These are phyloP conservation scores for Debaryomyces singareniensis DNA, from an alignment of 1,139 yeast species.

Conservation along the genomic window DNA sequence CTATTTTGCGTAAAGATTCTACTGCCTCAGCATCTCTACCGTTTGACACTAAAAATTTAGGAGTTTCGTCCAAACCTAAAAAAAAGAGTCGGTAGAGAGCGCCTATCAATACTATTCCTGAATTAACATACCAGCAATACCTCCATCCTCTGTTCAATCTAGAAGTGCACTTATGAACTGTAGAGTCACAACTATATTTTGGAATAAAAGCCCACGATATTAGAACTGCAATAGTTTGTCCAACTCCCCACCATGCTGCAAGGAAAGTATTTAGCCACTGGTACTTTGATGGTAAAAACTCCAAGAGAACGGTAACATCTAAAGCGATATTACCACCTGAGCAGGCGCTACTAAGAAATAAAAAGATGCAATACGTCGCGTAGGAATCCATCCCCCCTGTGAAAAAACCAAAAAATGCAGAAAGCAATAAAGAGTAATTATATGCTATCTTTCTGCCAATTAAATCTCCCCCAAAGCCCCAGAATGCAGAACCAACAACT, in stretches of 20 bases:
- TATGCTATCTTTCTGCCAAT: slow-evolving; percentile 54
- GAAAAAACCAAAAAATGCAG: slow-evolving; percentile 46
- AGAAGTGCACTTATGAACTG: slow-evolving; percentile 36
- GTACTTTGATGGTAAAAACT: slow-evolving; percentile 46
- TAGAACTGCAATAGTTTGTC: slow-evolving; percentile 51
- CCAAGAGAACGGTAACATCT: slow-evolving; percentile 56
- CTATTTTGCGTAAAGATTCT: slow-evolving; percentile 19
- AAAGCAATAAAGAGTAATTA: slow-evolving; percentile 44
- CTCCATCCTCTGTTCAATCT: slow-evolving; percentile 54
- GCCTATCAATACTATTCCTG: slow-evolving; percentile 22
- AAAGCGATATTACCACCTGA: slow-evolving; percentile 59
- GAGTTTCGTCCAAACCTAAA: slow-evolving; percentile 26
- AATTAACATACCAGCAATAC: slow-evolving; percentile 47
- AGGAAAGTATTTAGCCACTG: slow-evolving; percentile 51
- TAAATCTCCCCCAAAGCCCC: slow-evolving; percentile 57
- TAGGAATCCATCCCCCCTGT: slow-evolving; percentile 46
- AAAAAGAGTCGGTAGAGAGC: slow-evolving; percentile 21
- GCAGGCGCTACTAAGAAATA: slow-evolving; percentile 39
- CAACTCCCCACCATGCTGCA: slow-evolving; percentile 61
- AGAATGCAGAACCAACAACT: slow-evolving; percentile 48
- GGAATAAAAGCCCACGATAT: slow-evolving; percentile 54
- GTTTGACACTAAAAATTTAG: slow-evolving; percentile 27
- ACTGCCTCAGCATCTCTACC: slow-evolving; percentile 31
- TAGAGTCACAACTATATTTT: slow-evolving; percentile 37
- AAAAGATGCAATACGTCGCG: slow-evolving; percentile 45